Base-by-base conservation (phyloP, 768 basidiomycete species). In the Royoungia palumana region DNA sequence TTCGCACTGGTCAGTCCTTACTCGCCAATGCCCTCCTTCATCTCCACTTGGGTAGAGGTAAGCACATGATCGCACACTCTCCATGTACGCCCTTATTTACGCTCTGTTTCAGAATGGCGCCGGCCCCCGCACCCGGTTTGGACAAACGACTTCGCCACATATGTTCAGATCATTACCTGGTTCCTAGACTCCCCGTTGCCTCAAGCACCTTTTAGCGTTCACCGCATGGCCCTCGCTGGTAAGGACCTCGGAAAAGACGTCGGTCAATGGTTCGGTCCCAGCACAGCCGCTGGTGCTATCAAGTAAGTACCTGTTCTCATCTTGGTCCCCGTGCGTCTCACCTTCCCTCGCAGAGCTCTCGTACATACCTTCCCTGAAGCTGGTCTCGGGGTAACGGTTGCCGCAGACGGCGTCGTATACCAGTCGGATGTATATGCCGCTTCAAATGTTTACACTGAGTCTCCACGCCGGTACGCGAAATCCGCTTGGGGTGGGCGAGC, bases 241-340 rank as follows among this genome's bases (percentile, higher is more conserved):
- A 94, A 97, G 63, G 87, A 94, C 58, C 78, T 97, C 1, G 95
- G 95, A 12, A 97, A 90, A 53, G 90, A 93, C 55, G 88, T 97
- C 0, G 95, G 95, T 1, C 88, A 93, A 67, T 98, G 95, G 95
- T 98, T 98, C 61, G 95, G 95, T 0, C 95, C 95, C 0, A 94
- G 90, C 62, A 93, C 90, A 0, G 96, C 95, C n/a, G 94, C 94
- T 8, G 94, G 94, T 32, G 94, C 93, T 11, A 88, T 98, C 71
- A 92, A 88, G 88, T 91, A 62, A 47, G 77, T 65, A 40, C 11
- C 24, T 49, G 35, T 4, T 45, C 35, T 34, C 28, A 19, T 38
- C 17, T 12, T 16, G 38, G 2, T 42, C 46, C 20, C 9, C 19
- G 32, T 40, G 43, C 6, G 21, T 30, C 53, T 50, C 28, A 66